Percentiles rank a stretch among this genome's conserved stretches.
These are phyloP conservation scores for Paecilomyces sp. DNA, from an alignment of 2,329 filamentous ascomycete species.

Conservation along the genomic window DNA sequence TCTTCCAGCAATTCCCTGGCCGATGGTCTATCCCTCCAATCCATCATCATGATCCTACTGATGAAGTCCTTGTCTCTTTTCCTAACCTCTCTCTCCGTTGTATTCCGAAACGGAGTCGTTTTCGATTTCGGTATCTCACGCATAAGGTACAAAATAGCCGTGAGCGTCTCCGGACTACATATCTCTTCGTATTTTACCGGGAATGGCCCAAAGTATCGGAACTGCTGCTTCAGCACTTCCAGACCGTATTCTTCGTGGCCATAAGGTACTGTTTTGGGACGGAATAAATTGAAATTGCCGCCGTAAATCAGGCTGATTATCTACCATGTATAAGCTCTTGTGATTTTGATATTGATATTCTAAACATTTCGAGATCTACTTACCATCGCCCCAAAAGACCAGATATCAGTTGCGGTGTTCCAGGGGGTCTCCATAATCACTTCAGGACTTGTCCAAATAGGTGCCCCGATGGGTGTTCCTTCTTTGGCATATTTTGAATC, in stretches of 20 bases:
- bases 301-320: constrained; percentile 12
- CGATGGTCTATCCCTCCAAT: not conserved
- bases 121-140: constrained; percentile 4
- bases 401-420: constrained; percentile 13
- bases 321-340: constrained; percentile 1
- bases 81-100: constrained; percentile 4
- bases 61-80: constrained; percentile 5
- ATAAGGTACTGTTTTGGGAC: constrained; percentile 9
- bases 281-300: constrained; percentile 12
- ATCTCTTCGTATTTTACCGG: constrained; percentile 7
- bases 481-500: constrained; percentile 8
- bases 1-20: not conserved
- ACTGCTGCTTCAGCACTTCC: constrained; percentile 13
- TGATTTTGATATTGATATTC: too few relatives aligned
- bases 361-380: not conserved
- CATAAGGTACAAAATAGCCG: constrained; percentile 7
- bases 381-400: constrained; percentile 14
- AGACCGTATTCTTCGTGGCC: constrained; percentile 13
- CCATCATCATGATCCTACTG: not conserved
- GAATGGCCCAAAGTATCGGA: constrained; percentile 11
- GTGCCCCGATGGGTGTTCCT: constrained; percentile 10
- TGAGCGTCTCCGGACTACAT: constrained; percentile 2
- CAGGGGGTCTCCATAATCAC: constrained; percentile 11
- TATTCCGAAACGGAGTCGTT: constrained; percentile 5
- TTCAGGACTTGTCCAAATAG: constrained; percentile 13